Conservation (phyloP, 345 rosid genomes). For the Aegle marmelos region DNA sequence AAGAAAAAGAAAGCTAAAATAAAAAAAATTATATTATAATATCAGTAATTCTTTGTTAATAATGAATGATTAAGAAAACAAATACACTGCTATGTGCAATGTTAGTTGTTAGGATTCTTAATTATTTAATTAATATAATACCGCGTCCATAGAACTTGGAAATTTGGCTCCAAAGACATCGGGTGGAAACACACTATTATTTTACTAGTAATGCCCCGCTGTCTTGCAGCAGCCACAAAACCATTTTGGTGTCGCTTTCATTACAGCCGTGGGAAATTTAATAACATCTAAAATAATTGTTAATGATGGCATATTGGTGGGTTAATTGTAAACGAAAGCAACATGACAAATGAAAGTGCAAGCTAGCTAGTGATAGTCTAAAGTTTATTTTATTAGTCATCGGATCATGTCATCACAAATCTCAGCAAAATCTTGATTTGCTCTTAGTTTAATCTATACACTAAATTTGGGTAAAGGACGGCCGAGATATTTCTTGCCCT, state of each 20-base stretch:
- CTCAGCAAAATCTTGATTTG: not conserved
- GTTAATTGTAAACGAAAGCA: not conserved
- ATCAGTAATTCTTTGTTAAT: not conserved
- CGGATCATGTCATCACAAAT: not conserved
- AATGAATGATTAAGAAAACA: not conserved
- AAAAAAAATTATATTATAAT: too few relatives aligned
- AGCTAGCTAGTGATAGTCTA: not conserved
- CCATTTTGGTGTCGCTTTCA: not conserved
- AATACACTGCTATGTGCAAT: not conserved
- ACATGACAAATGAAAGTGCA: not conserved
- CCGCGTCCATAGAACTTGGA: conserved; percentile 20
- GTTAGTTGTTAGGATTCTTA: conserved; percentile 10
- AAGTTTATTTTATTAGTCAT: not conserved
- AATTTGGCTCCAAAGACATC: conserved; percentile 23
- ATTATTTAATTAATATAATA: not conserved
- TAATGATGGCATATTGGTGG: not conserved
- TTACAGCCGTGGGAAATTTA: not conserved
- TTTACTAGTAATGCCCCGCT: not conserved
- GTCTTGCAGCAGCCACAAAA: not conserved
- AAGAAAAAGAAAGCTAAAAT: not conserved
- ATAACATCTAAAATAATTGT: not conserved
- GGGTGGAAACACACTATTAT: not conserved
- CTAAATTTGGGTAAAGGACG: not conserved
- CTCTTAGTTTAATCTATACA: not conserved
- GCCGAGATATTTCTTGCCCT: not conserved